Base-by-base conservation (phyloP, 2,329 filamentous ascomycete genomes). In the Teratosphaeriaceae sp. region DNA sequence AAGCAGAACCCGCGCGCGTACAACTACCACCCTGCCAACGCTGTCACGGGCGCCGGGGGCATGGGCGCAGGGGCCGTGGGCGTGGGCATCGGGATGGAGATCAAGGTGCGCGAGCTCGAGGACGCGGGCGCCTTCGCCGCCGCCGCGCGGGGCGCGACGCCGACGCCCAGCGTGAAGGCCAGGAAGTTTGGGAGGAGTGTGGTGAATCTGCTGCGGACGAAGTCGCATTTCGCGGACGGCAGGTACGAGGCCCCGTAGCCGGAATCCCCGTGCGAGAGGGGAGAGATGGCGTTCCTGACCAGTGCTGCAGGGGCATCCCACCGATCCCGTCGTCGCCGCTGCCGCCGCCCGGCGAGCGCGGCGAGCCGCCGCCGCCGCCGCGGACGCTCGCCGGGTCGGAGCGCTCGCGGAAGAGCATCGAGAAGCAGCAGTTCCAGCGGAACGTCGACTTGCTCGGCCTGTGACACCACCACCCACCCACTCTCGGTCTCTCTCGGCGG, bases 141-240 rank as follows among this genome's bases (percentile, higher is more conserved):
- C n/a, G n/a, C n/a, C n/a, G n/a, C n/a, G n/a, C n/a, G n/a, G n/a
- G n/a, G 20, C 47, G 51, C 3, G 54, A 58, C 29, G n/a, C 43
- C 46, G 4, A 59, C 55, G n/a, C 55, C 57, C 13, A 60, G 58
- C 40, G 56, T 60, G 5, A 60, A 60, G 41, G 59, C 59, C 16
- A 48, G 59, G 9, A 59, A 57, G 30, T 62, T 62, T 39, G 59
- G 59, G 11, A 38, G 59, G 30, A 60, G 58, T 44, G 54, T 62
- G 37, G 59, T 62, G 29, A 62, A 61, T 33, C 45, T 62, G 16
- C 46, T 61, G 16, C 51, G 58, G 15, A 59, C 56, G n/a, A 54
- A 66, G 57, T 40, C 38, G 9, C 44, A 49, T 22, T 40, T 41
- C 23, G 26, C 30, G 21, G 44, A 51, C 19, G 29, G 13, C 12